Percentiles rank a stretch among this genome's conserved stretches.
Conservation (phyloP, 2,329 filamentous ascomycete species). For the Mariannaea elegans region DNA sequence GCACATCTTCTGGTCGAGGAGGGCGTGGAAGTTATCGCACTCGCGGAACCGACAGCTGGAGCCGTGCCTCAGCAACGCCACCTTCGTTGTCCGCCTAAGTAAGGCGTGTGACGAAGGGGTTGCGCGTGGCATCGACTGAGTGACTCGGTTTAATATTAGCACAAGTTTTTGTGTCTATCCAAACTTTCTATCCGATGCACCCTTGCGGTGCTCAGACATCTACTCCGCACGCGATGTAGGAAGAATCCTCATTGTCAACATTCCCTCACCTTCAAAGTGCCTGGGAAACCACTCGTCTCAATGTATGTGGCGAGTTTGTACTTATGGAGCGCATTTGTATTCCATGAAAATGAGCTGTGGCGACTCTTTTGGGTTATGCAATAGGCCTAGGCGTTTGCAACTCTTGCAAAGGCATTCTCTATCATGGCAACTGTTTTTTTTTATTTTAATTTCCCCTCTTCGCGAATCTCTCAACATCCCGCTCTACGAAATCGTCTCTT, state of each 20-base stretch:
- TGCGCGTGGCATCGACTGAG: conserved; percentile 18
- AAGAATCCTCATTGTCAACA: conserved; percentile 16
- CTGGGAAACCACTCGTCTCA: conserved; percentile 21
- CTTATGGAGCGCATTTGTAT: conserved; percentile 30
- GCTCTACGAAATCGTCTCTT: background rate
- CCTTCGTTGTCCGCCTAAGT: conserved; percentile 39
- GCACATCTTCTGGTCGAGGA: conserved; percentile 42
- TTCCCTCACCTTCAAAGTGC: conserved; percentile 16
- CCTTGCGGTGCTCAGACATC: conserved; percentile 8
- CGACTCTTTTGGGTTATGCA: conserved; percentile 8
- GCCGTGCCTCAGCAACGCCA: conserved; percentile 42
- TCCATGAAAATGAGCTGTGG: conserved; percentile 17
- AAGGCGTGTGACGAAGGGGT: conserved; percentile 16
- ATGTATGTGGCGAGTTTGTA: conserved; percentile 31
- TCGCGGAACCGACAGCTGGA: conserved; percentile 53
- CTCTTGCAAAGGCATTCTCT: conserved; percentile 19
- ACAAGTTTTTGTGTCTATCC: conserved; percentile 27
- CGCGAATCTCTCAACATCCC: conserved; percentile 11
- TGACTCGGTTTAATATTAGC: conserved; percentile 32
- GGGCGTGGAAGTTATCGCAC: conserved; percentile 52
- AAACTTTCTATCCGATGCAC: conserved; percentile 5
- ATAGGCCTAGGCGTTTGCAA: conserved; percentile 11
- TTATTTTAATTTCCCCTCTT: conserved; percentile 3
- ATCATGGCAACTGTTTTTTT: conserved; percentile 17
- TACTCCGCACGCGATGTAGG: conserved; percentile 16